phyloP scores from a whole-genome alignment of 306 rosid species.

The Medicago arabica region DNA sequence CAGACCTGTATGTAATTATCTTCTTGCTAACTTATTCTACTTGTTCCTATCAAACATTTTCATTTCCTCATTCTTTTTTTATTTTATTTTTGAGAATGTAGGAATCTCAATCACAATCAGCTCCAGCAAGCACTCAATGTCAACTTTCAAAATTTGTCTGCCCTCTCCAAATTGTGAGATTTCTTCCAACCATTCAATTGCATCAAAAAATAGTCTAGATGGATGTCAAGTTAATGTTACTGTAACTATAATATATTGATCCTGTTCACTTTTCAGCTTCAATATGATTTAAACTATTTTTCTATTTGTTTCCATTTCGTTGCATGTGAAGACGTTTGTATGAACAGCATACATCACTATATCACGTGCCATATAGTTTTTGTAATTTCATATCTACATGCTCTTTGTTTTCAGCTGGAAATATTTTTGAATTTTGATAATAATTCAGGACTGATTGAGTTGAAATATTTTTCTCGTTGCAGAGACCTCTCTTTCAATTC shows the following conservation, averaged over 20 bases:
- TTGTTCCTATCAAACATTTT: slow-evolving; percentile 6
- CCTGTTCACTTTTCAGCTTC: slow-evolving; percentile 4
- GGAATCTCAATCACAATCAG: slow-evolving; percentile 90
- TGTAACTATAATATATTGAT: slow-evolving; percentile 24
- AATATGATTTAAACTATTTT: not conserved
- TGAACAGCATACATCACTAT: slow-evolving; percentile 13
- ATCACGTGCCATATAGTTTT: slow-evolving; percentile 28
- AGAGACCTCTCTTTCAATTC: slow-evolving; percentile 93
- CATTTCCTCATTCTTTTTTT: slow-evolving; percentile 6
- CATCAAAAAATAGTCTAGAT: slow-evolving; percentile 36
- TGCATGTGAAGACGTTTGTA: slow-evolving; percentile 27
- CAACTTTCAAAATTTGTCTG: slow-evolving; percentile 66
- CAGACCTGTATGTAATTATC: slow-evolving; percentile 67
- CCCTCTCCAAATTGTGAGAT: slow-evolving; percentile 81
- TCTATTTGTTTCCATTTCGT: slow-evolving; percentile 6
- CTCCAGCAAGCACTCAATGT: slow-evolving; percentile 71
- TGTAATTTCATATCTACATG: slow-evolving; percentile 8
- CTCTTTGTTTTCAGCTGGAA: slow-evolving; percentile 5
- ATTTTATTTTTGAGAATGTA: slow-evolving; percentile 48
- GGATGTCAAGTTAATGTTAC: slow-evolving; percentile 4
- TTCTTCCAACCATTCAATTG: slow-evolving; percentile 42
- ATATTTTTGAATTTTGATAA: slow-evolving; percentile 35
- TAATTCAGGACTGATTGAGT: slow-evolving; percentile 23
- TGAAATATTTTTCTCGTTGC: slow-evolving; percentile 49
- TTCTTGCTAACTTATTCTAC: slow-evolving; percentile 38